Evolutionary conservation across 208 protist species (phyloP), one percentile per base, ranked within the genome.

Genomic region (Phytomonas sp.): DNA sequence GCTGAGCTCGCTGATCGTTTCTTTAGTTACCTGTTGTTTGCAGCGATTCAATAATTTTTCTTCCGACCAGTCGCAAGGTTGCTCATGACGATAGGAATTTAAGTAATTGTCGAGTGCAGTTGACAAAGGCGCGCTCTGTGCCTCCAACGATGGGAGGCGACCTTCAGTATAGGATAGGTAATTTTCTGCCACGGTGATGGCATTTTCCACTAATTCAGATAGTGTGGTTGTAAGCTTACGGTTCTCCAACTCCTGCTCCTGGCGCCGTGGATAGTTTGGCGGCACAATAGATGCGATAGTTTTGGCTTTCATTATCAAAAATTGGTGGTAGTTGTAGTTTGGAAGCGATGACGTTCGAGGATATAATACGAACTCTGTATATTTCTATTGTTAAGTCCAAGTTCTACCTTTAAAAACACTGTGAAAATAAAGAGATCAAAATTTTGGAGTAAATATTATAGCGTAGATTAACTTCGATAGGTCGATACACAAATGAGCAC

Each of bases 41-140:
- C 85, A 92, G 76, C 81, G 82, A 43, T 76, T 51, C 80, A 94
- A 82, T 23, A 88, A 59, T 31, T 75, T 79, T 28, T 79, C 74
- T 73, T 94, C 88, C n/a, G 68, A 74, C 88, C 88, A 94, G 28
- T 86, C 85, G 51, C 81, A 86, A 26, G 88, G 82, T 4, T 79
- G 76, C 61, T 89, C 82, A 66, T 90, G 82, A 53, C 64, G 73
- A 80, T 94, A 94, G 56, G 73, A 70, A n/a, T 73, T 71, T 20
- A 70, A 73, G 61, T 91, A 59, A 70, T 86, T 79, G 15, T 26
- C 2, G 26, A 73, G 28, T 56, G 82, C 80, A 4, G 26, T 69
- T 37, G 74, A n/a, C 13, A 92, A 62, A 34, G 65, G 67, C 6
- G 62, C 68, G 17, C 79, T 83, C 31, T 89, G 83, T 4, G 56